A percentile compares a stretch with the other conserved stretches of the same genome.
phyloP scores from a whole-genome alignment of 371 early-diverging fungal species.

The Circinella minor region DNA sequence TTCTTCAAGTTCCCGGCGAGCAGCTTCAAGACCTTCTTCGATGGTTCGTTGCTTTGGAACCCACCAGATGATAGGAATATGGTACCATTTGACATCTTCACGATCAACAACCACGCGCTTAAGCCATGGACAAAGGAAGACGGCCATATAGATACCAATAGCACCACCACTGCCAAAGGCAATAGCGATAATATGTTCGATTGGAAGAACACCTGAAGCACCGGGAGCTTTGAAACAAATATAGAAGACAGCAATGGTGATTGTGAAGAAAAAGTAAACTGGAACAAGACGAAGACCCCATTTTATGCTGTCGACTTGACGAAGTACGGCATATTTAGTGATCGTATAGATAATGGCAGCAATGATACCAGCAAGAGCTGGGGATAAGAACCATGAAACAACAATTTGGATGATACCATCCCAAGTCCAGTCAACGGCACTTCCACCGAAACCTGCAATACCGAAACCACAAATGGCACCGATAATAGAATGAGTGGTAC shows the following conservation, averaged over 20 bases:
- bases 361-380: constrained; percentile 69
- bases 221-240: constrained; percentile 76
- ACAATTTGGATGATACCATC: constrained; percentile 75
- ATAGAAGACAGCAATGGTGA: constrained; percentile 72
- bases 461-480: constrained; percentile 84
- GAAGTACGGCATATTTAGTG: constrained; percentile 70
- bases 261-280: constrained; percentile 77
- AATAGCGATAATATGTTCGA: constrained; percentile 60
- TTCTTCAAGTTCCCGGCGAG: constrained; percentile 1
- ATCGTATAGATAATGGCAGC: constrained; percentile 68
- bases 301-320: constrained; percentile 68
- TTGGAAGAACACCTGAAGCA: constrained; percentile 39
- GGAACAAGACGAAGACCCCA: constrained; percentile 81
- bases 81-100: constrained; percentile 75
- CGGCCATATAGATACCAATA: constrained; percentile 57
- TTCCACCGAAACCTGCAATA: constrained; percentile 73
- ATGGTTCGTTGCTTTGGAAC: constrained; percentile 49
- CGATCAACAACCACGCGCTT: constrained; percentile 63
- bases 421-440: constrained; percentile 74
- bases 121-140: constrained; percentile 72
- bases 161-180: constrained; percentile 61
- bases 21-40: constrained; percentile 15
- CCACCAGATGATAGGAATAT: constrained; percentile 61
- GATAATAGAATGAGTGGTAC: constrained; percentile 73
- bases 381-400: constrained; percentile 81